Conservation (phyloP, 2,329 filamentous ascomycete genomes). For the Diaporthe citrichinensis region DNA sequence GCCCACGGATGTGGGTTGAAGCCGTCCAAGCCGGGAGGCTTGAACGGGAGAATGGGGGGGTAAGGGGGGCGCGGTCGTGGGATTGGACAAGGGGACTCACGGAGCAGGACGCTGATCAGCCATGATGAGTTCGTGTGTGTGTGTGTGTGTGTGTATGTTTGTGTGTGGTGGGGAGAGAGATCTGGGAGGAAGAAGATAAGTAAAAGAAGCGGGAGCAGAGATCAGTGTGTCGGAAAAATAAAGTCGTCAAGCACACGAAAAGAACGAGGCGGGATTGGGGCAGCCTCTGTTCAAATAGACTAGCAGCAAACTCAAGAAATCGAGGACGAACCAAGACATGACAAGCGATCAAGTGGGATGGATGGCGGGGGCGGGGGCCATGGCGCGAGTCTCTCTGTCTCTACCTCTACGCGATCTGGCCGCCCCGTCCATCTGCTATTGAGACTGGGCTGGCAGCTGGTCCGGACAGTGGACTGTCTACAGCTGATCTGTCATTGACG, state of each 20-base stretch:
- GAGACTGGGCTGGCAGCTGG: not conserved
- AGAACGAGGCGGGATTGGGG: not conserved
- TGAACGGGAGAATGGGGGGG: not conserved
- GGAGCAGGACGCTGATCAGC: constrained; percentile 51
- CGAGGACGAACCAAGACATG: not conserved
- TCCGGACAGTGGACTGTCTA: not conserved
- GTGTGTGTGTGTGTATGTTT: not conserved
- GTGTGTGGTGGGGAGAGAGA: not conserved
- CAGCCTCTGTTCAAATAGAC: constrained; percentile 18
- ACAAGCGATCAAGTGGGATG: constrained; percentile 26
- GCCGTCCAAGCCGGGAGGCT: not conserved
- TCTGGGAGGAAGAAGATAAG: not conserved
- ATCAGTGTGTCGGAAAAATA: not conserved
- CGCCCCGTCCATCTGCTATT: not conserved
- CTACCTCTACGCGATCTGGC: not conserved
- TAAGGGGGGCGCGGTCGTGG: not conserved
- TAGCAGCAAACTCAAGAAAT: constrained; percentile 1
- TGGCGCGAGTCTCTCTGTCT: constrained; percentile 4
- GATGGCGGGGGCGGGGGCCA: constrained; percentile 25
- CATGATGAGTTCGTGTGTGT: constrained; percentile 48
- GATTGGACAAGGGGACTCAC: constrained; percentile 46
- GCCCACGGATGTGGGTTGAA: not conserved
- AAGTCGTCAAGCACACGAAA: not conserved
- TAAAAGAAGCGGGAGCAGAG: not conserved
- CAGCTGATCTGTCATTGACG: constrained; percentile 29